Conservation (phyloP, 306 rosid species). For the Ochetophila trinervis region DNA sequence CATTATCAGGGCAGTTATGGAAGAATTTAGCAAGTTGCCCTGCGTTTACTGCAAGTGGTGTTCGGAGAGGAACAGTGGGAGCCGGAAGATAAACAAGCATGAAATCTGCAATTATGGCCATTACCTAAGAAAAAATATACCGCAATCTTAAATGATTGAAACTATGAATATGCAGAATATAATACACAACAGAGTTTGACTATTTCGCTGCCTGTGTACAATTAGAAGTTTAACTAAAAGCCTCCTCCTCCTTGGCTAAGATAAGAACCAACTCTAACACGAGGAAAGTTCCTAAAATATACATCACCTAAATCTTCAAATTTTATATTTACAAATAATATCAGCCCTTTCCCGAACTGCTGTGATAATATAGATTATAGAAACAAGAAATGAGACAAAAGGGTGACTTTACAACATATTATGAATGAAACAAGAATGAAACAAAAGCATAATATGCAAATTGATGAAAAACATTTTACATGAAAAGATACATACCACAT, state of each 20-base stretch:
- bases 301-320: too few relatives aligned
- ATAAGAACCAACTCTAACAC: too few relatives aligned
- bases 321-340: too few relatives aligned
- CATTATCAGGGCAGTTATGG: conserved; percentile 95
- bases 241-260: too few relatives aligned
- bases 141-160: not conserved
- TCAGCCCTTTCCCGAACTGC: too few relatives aligned
- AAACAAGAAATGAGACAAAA: not conserved
- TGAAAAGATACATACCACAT: conserved; percentile 65
- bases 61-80: conserved; percentile 81
- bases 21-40: conserved; percentile 77
- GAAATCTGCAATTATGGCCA: conserved; percentile 96
- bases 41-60: conserved; percentile 61
- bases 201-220: too few relatives aligned
- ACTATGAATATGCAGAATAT: conserved; percentile 2
- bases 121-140: conserved; percentile 47
- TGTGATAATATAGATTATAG: too few relatives aligned
- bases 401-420: not conserved
- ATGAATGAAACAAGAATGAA: not conserved
- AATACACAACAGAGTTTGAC: not conserved
- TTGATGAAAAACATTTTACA: not conserved
- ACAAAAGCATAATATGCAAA: not conserved
- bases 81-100: conserved; percentile 94
- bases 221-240: too few relatives aligned
- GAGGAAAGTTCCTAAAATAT: too few relatives aligned